Conservation (phyloP, 352 stramenopile species). For the Thraustochytrium striatum region DNA sequence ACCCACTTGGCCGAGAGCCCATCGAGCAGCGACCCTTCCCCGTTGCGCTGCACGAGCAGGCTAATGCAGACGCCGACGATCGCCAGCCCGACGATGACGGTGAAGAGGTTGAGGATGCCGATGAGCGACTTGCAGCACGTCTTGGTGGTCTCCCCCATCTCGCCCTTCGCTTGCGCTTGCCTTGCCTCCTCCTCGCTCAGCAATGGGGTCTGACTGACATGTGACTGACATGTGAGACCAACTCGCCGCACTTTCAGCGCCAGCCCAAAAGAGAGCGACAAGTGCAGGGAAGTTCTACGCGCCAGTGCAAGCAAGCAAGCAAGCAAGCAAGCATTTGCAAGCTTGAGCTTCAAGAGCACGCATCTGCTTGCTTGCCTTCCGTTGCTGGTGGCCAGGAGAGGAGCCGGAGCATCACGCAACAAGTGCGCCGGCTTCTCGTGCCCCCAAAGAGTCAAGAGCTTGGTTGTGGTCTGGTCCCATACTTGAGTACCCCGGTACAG, state of each 20-base stretch:
- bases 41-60: constrained; percentile 5
- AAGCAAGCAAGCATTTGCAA: not conserved
- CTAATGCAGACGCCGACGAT: constrained; percentile 10
- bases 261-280: not conserved
- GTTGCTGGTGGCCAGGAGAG: too few species aligned
- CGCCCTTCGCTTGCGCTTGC: not conserved
- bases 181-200: not conserved
- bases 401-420: too few species aligned
- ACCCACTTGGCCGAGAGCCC: not conserved
- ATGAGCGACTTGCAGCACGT: constrained; percentile 9
- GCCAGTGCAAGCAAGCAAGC: not conserved
- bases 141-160: not conserved
- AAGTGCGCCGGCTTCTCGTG: too few species aligned
- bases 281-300: not conserved
- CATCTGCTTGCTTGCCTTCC: too few species aligned
- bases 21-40: not conserved
- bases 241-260: not conserved
- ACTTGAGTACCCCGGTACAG: too few species aligned
- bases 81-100: constrained; percentile 6
- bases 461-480: too few species aligned
- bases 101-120: not conserved
- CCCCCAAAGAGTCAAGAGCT: too few species aligned
- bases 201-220: not conserved
- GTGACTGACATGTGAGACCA: not conserved
- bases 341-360: too few species aligned